Conservation (phyloP, 2,329 filamentous ascomycete species). For the Seiridium cupressi region DNA sequence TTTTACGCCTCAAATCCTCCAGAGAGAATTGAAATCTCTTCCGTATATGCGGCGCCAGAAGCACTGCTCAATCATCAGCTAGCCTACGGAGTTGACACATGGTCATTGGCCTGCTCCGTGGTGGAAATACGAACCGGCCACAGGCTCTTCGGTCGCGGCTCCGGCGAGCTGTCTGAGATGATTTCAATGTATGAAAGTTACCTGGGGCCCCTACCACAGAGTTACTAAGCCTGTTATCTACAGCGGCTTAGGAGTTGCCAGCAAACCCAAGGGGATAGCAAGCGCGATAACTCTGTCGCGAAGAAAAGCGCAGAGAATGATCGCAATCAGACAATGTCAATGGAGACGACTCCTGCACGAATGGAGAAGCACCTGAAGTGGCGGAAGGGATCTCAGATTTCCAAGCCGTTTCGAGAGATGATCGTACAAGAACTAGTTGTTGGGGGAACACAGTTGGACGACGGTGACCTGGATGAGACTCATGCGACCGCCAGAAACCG, state of each 20-base stretch:
- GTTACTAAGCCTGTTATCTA: not conserved
- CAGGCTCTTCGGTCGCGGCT: not conserved
- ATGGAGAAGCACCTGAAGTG: no score
- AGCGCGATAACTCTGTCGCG: no score
- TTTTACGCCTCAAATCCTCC: not conserved
- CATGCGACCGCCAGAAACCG: no score
- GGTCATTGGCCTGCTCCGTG: not conserved
- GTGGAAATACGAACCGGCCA: not conserved
- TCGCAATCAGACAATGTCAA: no score
- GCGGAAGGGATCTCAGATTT: no score
- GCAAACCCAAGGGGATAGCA: no score
- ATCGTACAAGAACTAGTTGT: not conserved
- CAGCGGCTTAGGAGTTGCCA: no score
- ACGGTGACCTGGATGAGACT: not conserved
- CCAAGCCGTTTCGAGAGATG: no score
- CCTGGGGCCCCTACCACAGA: not conserved
- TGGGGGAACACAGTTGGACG: no score
- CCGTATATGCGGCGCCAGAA: not conserved
- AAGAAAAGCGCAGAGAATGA: no score
- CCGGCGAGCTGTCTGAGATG: no score
- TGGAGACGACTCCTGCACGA: no score
- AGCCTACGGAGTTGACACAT: not conserved
- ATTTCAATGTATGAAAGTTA: not conserved
- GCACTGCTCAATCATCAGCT: not conserved
- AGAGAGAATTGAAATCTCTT: not conserved